These are phyloP conservation scores for sorghum (Sorghum bicolor) DNA, from an alignment of 176 grass and related monocot species.

Conservation along the genomic window DNA sequence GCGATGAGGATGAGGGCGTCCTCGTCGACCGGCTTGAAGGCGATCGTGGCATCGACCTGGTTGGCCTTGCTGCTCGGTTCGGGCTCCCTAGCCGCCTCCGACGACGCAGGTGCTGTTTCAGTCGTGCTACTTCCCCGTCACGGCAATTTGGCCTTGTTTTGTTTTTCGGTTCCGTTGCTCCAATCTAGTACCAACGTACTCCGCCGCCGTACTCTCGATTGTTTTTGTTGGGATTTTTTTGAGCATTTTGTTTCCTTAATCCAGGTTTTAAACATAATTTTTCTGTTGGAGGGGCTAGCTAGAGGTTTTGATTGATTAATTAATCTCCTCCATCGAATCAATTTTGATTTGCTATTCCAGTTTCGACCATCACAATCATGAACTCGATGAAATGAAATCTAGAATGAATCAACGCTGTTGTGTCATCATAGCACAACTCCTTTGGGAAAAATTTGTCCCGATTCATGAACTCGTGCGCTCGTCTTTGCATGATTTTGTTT, in stretches of 20 bases:
- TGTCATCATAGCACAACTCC: no score
- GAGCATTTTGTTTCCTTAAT: background rate
- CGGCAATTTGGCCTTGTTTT: background rate
- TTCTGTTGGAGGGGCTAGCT: background rate
- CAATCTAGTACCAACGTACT: background rate
- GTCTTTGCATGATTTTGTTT: background rate
- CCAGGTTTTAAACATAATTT: background rate
- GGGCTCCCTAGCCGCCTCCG: background rate
- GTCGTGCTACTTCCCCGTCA: background rate
- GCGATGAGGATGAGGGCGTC: constrained; percentile 1
- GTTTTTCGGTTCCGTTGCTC: background rate
- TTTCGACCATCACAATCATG: background rate
- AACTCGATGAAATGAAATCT: background rate
- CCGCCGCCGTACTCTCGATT: background rate
- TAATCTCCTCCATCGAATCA: background rate
- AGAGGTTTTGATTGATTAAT: background rate
- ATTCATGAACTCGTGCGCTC: background rate
- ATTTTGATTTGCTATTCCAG: background rate
- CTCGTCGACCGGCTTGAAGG: background rate
- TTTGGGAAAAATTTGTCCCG: background rate
- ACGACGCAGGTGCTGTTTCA: constrained; percentile 11
- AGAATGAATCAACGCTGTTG: background rate
- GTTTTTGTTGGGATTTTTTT: background rate
- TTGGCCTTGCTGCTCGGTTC: constrained; percentile 8
- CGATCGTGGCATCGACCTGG: constrained; percentile 1